Evolutionary conservation across 1,284 basidiomycete genomes (phyloP), one percentile per base, ranked within the genome.

Genomic region (Leccinum solheimii): DNA sequence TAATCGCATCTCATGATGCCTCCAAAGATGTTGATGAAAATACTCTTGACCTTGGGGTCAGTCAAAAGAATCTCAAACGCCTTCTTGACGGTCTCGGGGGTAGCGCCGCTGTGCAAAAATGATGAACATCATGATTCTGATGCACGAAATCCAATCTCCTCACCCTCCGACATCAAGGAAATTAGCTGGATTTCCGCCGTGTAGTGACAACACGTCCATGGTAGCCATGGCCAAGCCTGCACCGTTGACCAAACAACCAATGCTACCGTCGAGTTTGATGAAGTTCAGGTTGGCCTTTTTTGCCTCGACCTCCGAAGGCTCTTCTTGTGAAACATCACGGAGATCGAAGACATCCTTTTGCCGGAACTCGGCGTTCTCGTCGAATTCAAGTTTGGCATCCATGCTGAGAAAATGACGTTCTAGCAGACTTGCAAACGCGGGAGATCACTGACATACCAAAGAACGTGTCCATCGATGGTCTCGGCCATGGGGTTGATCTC

Each of bases 401-500:
- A 99, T 99, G 83, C 95, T 95, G 57, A 62, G 40, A 62, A 58
- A 63, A 56, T 38, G 58, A 30, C 21, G 53, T 58, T 62, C 10
- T n/a, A 60, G 49, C 30, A 62, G 19, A 59, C 57, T 53, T n/a
- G 38, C 23, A 51, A 13, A 23, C 13, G 34, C 40, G 50, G 75
- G 40, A 30, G 9, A 36, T 43, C 34, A 30, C 19, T 19, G 27
- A 77, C 83, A 69, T 70, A 94, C 94, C 96, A 99, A 59, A 99
- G 88, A 57, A 99, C 95, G 68, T 85, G 86, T 11, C 97, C 97
- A 74, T 98, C 96, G 40, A 83, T 85, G 55, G 95, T 92, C 79
- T 98, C 91, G n/a, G 95, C 95, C 79, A 99, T 82, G 26, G 97
- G 97, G 81, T 99, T 99, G 78, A 99, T 99, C 82, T 99, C 97